Percentiles rank a stretch among this genome's conserved stretches.
Conservation (phyloP, 2,329 filamentous ascomycete genomes). For the Corinectria fuckeliana region DNA sequence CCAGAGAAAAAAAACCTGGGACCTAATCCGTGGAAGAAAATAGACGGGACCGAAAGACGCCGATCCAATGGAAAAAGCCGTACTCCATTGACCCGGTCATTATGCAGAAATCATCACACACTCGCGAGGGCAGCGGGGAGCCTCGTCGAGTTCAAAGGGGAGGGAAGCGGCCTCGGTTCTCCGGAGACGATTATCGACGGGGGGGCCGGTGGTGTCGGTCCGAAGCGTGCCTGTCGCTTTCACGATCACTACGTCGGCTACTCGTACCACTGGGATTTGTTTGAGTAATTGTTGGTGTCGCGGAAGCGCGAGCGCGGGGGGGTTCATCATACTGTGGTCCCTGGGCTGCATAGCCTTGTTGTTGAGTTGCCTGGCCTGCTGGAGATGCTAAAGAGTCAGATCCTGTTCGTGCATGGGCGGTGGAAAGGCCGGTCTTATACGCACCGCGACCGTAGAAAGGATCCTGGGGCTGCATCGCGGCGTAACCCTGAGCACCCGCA, state of each 20-base stretch:
- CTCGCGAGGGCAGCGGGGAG: constrained; percentile 33
- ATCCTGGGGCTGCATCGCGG: constrained; percentile 56
- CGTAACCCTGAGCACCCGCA: constrained; percentile 42
- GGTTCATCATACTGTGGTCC: constrained; percentile 60
- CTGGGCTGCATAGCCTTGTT: constrained; percentile 51
- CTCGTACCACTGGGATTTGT: constrained; percentile 46
- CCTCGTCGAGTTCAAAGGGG: constrained; percentile 31
- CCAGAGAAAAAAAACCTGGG: constrained; percentile 32
- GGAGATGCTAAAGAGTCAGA: constrained; percentile 56
- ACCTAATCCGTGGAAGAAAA: constrained; percentile 37
- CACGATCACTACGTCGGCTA: constrained; percentile 51
- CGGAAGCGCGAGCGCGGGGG: constrained; percentile 48
- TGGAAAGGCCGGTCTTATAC: constrained; percentile 51
- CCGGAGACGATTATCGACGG: constrained; percentile 43
- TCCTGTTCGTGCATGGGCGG: constrained; percentile 22
- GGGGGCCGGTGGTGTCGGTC: constrained; percentile 49
- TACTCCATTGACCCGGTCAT: constrained; percentile 39
- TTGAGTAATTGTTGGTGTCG: constrained; percentile 48
- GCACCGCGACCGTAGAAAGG: constrained; percentile 66
- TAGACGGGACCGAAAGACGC: constrained; percentile 35
- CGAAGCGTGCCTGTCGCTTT: constrained; percentile 48
- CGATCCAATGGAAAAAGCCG: constrained; percentile 38
- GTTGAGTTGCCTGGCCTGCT: constrained; percentile 56
- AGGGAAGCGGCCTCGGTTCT: constrained; percentile 27
- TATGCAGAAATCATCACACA: constrained; percentile 42